A percentile compares a stretch with the other conserved stretches of the same genome.
phyloP scores from a whole-genome alignment of 2,329 filamentous ascomycete genomes.

The Colletotrichum sp. region DNA sequence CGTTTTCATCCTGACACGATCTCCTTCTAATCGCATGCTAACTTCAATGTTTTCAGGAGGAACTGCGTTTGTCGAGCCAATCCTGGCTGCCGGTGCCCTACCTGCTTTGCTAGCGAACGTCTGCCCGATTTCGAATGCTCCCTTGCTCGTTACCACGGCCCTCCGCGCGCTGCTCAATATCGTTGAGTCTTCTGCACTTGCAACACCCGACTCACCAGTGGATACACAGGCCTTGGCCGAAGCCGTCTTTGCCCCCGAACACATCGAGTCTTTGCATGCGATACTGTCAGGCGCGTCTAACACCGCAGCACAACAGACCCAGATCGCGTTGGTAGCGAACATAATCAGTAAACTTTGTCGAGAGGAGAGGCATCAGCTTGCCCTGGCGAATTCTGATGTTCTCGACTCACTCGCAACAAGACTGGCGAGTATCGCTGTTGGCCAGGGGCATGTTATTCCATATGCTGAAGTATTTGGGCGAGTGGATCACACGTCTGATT shows the following conservation, averaged over 20 bases:
- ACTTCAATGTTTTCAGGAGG: slow-evolving; percentile 62
- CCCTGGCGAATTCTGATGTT: slow-evolving; percentile 75
- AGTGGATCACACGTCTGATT: slow-evolving; percentile 59
- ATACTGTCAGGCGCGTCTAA: slow-evolving; percentile 68
- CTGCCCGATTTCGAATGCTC: slow-evolving; percentile 67
- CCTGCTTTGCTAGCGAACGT: slow-evolving; percentile 73
- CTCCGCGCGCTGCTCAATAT: slow-evolving; percentile 78
- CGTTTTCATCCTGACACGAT: slow-evolving; percentile 23
- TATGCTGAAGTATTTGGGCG: slow-evolving; percentile 61
- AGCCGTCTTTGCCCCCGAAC: slow-evolving; percentile 57
- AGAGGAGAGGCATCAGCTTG: slow-evolving; percentile 72
- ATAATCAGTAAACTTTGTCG: slow-evolving; percentile 67
- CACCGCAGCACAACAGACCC: slow-evolving; percentile 60
- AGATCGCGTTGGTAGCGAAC: slow-evolving; percentile 64
- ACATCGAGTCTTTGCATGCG: slow-evolving; percentile 37
- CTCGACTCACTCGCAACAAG: slow-evolving; percentile 80
- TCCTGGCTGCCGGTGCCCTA: slow-evolving; percentile 73
- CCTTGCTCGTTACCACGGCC: slow-evolving; percentile 73
- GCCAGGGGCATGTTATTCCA: slow-evolving; percentile 72
- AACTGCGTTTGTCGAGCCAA: slow-evolving; percentile 75
- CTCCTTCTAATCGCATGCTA: neutral
- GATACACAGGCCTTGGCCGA: slow-evolving; percentile 62
- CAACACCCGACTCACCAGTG: slow-evolving; percentile 54
- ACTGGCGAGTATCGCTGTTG: slow-evolving; percentile 73
- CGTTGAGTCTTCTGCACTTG: slow-evolving; percentile 66